phyloP scores from a whole-genome alignment of 352 stramenopile genomes.

The Pythium periplocum region DNA sequence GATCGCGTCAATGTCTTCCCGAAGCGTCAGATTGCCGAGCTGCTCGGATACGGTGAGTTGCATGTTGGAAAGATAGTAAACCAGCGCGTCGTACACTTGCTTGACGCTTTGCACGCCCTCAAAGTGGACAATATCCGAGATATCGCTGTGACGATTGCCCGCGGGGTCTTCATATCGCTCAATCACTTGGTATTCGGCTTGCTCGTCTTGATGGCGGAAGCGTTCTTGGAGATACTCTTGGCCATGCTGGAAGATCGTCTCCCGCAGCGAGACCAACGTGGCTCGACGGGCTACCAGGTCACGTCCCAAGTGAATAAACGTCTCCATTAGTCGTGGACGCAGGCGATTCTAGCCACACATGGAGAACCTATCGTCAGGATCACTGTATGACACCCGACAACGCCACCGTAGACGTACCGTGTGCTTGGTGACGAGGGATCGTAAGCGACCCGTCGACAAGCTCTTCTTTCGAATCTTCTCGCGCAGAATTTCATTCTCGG shows the following conservation, averaged over 20 bases:
- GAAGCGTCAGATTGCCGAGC: conserved; percentile 39
- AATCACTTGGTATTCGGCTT: no score
- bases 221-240: no score
- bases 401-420: no score
- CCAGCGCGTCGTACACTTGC: conserved; percentile 47
- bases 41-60: conserved; percentile 53
- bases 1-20: conserved; percentile 40
- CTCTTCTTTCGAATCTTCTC: no score
- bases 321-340: conserved; percentile 36
- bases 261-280: conserved; percentile 36
- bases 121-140: conserved; percentile 26
- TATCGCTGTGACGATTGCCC: conserved; percentile 14
- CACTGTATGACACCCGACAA: no score
- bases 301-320: conserved; percentile 42
- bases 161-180: no score
- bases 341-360: no score
- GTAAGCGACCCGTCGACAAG: no score
- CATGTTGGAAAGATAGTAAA: conserved; percentile 44
- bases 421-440: no score
- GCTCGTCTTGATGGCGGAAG: no score
- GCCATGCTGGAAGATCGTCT: conserved; percentile 2
- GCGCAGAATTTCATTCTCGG: no score
- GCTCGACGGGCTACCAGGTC: conserved; percentile 30
- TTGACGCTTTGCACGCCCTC: conserved; percentile 31
- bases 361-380: no score